Evolutionary conservation across 1,284 basidiomycete species (phyloP), one percentile per base, ranked within the genome.

Genomic region (Cutaneotrichosporon curvatum): DNA sequence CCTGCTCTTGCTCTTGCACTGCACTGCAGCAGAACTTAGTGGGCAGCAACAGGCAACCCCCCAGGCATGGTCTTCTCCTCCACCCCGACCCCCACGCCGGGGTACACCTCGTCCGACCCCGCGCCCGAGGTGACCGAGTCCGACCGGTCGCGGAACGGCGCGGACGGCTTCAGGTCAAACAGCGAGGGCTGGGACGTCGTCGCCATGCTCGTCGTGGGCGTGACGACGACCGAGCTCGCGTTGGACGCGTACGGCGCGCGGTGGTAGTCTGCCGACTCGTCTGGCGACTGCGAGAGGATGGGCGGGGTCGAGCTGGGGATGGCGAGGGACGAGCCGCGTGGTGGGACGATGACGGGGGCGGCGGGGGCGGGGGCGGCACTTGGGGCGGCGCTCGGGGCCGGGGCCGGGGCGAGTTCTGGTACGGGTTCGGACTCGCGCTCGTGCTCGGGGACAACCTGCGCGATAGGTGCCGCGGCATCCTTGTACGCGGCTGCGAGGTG

Each of bases 151-250:
- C 52, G 48, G 30, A 50, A 40, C 7, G 43, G 31, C 20, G 25
- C 31, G 5, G 48, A 42, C n/a, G 23, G 45, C 15, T 34, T 47
- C 14, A 46, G 25, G 33, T 50, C 48, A 32, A 54, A 48, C 22
- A 54, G 43, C 23, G 48, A 50, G 7, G 46, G 43, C 7, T 45
- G 41, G 25, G 43, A 43, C 19, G 37, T 54, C 36, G 43, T 42
- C 18, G 48, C 48, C 39, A 43, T 43, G 30, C 43, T 46, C 30
- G 49, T 50, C 21, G 52, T 54, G 4, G 52, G 52, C 10, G 52
- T 54, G 18, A 54, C 48, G 14, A 54, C 44, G 5, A 48, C 52
- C 2, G 48, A 50, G 6, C 48, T 50, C 1, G 52, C 48, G 46
- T 51, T 50, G 4, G 49, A 51, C 23, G 46, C 22, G 8, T 44